Evolutionary conservation across 2,329 filamentous ascomycete species (phyloP), one percentile per base, ranked within the genome.

Genomic region (Fusarium succisae): DNA sequence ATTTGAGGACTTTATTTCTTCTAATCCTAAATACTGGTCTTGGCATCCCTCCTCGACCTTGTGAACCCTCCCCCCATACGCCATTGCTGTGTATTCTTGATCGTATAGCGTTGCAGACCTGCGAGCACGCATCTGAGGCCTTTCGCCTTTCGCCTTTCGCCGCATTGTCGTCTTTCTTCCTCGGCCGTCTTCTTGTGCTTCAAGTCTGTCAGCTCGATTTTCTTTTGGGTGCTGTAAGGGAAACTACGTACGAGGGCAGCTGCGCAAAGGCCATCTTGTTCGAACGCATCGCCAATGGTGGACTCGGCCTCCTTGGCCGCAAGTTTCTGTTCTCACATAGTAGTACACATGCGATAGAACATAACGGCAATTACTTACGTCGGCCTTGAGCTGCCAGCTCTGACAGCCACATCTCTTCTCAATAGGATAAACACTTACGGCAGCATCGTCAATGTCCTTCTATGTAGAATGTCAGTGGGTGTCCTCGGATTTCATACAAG

Each of bases 311-410:
- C 3, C 17, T 14, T 20, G 8, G 12, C 5, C 17, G 1, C 24
- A 4, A 45, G 17, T 20, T 45, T 6, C 44, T 45, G 18, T 26
- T 44, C 2, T 24, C 1, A 24, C 0, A 44, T 44, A 44, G 24
- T 44, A 44, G 43, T 4, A 24, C 4, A 44, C n/a, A 1, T 4
- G 13, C n/a, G 43, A 45, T 45, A 26, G n/a, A 45, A 45, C n/a
- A 26, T 45, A 13, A 8, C 43, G 4, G 43, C 17, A 13, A 45
- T 18, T 18, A 6, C 43, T 18, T 18, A 45, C 17, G 0, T 45
- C 43, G 0, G 43, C 43, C 3, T 6, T 44, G 0, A 24, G 0
- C n/a, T 45, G 43, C n/a, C 17, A 45, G 0, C 0, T 44, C 43
- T 44, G n/a, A 26, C 43, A 44, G 43, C n/a, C 41, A 12, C 10